Conservation (phyloP, 116 monocot genomes). For the Phalaenopsis hybrid region DNA sequence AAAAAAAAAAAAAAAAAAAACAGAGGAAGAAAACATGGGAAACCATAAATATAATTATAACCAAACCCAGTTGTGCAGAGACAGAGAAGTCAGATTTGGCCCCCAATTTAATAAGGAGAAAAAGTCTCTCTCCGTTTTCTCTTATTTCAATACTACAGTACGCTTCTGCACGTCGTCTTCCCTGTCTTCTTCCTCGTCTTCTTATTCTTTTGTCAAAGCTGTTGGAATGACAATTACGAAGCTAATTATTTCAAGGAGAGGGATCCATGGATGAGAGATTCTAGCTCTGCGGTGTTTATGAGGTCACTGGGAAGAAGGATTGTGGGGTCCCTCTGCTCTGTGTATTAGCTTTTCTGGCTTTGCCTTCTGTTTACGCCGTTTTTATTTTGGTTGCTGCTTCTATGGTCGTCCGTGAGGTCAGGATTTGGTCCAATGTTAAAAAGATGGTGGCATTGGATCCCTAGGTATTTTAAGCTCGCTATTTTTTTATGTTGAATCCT, state of each 20-base stretch:
- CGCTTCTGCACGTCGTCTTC: too few relatives aligned
- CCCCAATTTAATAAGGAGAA: neutral
- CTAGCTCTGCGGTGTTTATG: neutral
- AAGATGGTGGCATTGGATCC: neutral
- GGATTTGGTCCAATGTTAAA: neutral
- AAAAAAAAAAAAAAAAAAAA: neutral
- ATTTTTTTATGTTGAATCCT: too few relatives aligned
- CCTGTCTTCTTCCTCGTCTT: neutral
- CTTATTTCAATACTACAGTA: neutral
- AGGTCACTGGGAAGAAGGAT: neutral
- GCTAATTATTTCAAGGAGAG: neutral
- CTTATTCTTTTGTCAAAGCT: neutral
- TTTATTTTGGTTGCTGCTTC: constrained; percentile 1
- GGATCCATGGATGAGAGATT: constrained; percentile 1
- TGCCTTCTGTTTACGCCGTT: neutral
- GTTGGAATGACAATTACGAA: neutral
- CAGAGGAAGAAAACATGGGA: neutral
- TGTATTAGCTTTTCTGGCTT: neutral
- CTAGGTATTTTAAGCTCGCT: too few relatives aligned
- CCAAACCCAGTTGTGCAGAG: neutral
- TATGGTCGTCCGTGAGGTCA: neutral
- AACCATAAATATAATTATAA: neutral
- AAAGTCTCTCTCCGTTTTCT: neutral
- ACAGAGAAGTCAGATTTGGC: neutral
- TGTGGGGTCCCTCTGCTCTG: neutral